Evolutionary conservation across 179 eudicot species (phyloP).

Genomic region (Spinacia oleracea): DNA sequence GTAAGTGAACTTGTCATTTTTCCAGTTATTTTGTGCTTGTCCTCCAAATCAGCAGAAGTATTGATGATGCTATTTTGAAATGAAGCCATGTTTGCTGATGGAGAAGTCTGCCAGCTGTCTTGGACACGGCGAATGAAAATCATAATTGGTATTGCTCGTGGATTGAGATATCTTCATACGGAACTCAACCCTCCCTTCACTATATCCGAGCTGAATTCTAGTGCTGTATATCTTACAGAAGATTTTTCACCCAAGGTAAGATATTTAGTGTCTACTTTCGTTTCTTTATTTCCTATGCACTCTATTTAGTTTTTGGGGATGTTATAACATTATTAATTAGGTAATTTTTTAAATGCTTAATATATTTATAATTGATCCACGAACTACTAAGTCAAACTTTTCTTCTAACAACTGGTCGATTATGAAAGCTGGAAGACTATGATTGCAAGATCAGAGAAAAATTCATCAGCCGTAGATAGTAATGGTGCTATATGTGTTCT

Average conservation of each 20-base stretch:
- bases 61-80: not conserved
- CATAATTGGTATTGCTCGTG: constrained; percentile 73
- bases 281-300: no score
- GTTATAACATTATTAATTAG: no score
- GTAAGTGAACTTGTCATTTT: no score
- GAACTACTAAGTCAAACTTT: not conserved
- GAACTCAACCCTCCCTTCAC: constrained; percentile 89
- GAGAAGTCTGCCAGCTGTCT: no score
- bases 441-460: constrained; percentile 79
- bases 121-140: constrained; percentile 97
- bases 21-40: no score
- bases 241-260: no score
- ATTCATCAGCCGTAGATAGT: constrained; percentile 56
- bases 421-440: constrained; percentile 95
- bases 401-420: constrained; percentile 70
- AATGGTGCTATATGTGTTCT: constrained; percentile 78
- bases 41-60: not conserved
- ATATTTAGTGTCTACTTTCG: no score
- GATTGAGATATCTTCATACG: constrained; percentile 81
- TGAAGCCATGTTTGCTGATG: constrained; percentile 55
- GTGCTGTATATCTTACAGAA: no score
- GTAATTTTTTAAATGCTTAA: not conserved
- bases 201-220: constrained; percentile 74
- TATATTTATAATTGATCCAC: not conserved
- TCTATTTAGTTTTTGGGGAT: no score